Conservation (phyloP, 371 early-diverging fungal species). For the Dichotomocladium elegans region DNA sequence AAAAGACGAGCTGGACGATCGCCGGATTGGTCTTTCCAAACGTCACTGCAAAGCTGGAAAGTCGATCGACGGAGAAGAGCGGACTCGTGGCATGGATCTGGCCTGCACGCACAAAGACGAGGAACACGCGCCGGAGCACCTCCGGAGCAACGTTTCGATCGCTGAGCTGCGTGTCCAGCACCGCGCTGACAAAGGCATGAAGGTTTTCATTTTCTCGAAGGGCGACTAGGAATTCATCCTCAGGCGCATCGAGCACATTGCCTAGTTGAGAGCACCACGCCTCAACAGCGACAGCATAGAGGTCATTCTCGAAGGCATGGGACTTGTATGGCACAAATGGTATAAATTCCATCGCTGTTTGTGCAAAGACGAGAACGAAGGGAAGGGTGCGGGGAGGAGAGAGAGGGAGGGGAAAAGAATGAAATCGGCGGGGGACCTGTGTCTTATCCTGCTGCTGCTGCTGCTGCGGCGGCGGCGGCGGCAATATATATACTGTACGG, state of each 20-base stretch:
- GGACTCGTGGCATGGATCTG: neutral
- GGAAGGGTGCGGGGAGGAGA: too few relatives aligned
- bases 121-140: constrained; percentile 8
- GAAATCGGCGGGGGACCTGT: too few relatives aligned
- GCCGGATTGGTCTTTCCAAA: constrained; percentile 8
- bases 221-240: constrained; percentile 7
- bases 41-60: constrained; percentile 8
- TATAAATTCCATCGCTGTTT: constrained; percentile 15
- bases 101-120: constrained; percentile 11
- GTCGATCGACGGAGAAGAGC: constrained; percentile 1
- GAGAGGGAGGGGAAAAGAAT: too few relatives aligned
- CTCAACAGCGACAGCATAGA: constrained; percentile 8
- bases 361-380: too few relatives aligned
- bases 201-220: constrained; percentile 8
- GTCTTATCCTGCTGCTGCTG: too few relatives aligned
- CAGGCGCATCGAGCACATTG: constrained; percentile 1
- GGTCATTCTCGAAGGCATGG: constrained; percentile 5
- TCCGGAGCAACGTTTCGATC: neutral
- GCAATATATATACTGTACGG: too few relatives aligned
- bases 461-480: neutral
- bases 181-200: constrained; percentile 2
- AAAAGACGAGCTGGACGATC: constrained; percentile 7
- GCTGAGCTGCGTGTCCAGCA: constrained; percentile 6
- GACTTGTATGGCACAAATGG: constrained; percentile 8
- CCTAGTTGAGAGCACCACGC: constrained; percentile 10